Evolutionary conservation across 164 flowering plant species (phyloP).

Genomic region (Protea cynaroides): DNA sequence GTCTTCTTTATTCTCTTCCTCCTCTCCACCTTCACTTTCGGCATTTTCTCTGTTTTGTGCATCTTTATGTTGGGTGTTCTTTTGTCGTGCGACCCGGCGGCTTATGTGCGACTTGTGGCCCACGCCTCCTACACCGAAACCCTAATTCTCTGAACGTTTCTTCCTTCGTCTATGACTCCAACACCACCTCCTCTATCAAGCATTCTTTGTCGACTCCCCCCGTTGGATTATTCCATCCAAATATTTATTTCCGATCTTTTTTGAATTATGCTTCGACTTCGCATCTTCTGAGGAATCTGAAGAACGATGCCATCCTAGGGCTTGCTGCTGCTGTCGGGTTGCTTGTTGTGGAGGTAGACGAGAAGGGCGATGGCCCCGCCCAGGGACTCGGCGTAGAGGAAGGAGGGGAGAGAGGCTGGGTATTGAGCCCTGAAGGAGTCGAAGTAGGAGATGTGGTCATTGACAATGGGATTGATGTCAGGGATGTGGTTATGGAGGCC

Average conservation of each 20-base stretch:
- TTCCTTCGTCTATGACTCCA: slow-evolving; percentile 42
- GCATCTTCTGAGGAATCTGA: slow-evolving; percentile 36
- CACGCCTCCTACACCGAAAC: slow-evolving; percentile 51
- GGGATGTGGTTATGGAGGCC: slow-evolving; percentile 70
- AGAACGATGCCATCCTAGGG: slow-evolving; percentile 69
- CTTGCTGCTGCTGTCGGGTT: slow-evolving; percentile 3
- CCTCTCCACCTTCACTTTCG: slow-evolving; percentile 68
- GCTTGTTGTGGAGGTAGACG: slow-evolving; percentile 49
- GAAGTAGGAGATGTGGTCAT: slow-evolving; percentile 73
- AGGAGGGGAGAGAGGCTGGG: slow-evolving; percentile 52
- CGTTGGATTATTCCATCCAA: background rate
- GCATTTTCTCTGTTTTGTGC: slow-evolving; percentile 74
- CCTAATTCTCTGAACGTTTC: slow-evolving; percentile 38
- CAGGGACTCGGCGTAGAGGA: slow-evolving; percentile 85
- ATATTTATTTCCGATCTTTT: background rate
- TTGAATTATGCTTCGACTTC: slow-evolving; percentile 11
- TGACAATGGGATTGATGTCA: slow-evolving; percentile 74
- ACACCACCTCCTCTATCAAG: slow-evolving; percentile 51
- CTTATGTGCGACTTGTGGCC: no score
- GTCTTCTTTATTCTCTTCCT: slow-evolving; percentile 56
- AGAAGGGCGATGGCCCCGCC: slow-evolving; percentile 91
- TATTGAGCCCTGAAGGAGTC: slow-evolving; percentile 43
- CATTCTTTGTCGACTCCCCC: slow-evolving; percentile 1
- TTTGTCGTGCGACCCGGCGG: no score
- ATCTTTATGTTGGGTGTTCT: no score